Percentiles rank a stretch among this genome's conserved stretches.
These are phyloP conservation scores for Phymatotrichopsis omnivora DNA, from an alignment of 2,329 filamentous ascomycete species.

Conservation along the genomic window DNA sequence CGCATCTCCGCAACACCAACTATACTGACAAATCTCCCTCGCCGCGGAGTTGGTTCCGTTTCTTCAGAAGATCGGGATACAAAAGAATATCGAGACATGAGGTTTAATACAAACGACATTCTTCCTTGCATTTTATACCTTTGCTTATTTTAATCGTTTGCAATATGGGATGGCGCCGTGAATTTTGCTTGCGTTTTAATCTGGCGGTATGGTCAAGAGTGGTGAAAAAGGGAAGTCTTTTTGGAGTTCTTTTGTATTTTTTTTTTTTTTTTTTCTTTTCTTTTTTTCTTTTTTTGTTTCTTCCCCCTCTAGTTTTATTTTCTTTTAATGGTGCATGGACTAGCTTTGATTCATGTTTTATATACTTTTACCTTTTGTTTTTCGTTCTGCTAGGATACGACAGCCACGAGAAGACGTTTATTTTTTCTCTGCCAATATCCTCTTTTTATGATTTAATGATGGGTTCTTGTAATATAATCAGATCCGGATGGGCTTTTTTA, in stretches of 20 bases:
- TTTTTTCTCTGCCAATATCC: neutral
- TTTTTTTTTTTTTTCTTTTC: conserved; percentile 8
- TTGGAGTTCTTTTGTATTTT: conserved; percentile 15
- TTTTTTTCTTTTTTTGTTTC: neutral
- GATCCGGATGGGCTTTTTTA: neutral
- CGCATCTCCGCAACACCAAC: conserved; percentile 13
- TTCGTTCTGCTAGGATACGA: conserved; percentile 4
- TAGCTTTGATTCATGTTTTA: neutral
- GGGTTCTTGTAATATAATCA: conserved; percentile 11
- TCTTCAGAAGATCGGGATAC: conserved; percentile 18
- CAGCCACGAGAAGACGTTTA: no score
- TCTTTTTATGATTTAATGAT: conserved; percentile 1
- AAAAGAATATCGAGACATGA: conserved; percentile 24
- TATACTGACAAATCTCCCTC: conserved; percentile 18
- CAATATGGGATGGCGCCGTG: conserved; percentile 14
- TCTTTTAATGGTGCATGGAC: neutral
- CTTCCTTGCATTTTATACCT: conserved; percentile 9
- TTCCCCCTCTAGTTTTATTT: conserved; percentile 1
- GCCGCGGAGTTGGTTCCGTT: conserved; percentile 19
- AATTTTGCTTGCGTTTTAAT: conserved; percentile 5
- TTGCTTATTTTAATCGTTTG: conserved; percentile 17
- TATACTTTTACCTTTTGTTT: conserved; percentile 7
- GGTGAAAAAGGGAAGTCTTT: conserved; percentile 9
- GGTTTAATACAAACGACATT: conserved; percentile 22
- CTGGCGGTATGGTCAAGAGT: no score